Evolutionary conservation across 2,329 filamentous ascomycete species (phyloP).

Genomic region (Claviceps sp.): DNA sequence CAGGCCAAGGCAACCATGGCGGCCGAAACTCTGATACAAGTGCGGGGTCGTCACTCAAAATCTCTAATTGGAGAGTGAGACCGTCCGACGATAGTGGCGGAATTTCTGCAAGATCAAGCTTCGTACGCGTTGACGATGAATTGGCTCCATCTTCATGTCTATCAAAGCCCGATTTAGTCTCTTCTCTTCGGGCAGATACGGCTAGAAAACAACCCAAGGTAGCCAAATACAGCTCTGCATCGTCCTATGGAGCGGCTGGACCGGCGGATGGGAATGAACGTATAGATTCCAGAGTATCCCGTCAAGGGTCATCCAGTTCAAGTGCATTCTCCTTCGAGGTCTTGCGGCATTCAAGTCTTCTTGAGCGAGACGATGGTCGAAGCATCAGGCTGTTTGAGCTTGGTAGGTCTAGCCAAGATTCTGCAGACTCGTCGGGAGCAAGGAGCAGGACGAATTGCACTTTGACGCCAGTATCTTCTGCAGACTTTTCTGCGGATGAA

Average conservation of each 20-base stretch:
- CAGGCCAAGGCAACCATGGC: not conserved
- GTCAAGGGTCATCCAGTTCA: not conserved
- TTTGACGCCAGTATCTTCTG: constrained; percentile 1
- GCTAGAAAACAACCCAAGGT: not conserved
- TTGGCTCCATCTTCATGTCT: not conserved
- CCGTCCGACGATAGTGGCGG: not conserved
- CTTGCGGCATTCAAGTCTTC: not conserved
- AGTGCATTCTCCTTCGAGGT: not conserved
- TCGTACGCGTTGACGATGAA: not conserved
- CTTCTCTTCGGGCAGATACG: not conserved
- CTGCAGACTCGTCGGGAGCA: not conserved
- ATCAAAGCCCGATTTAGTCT: not conserved
- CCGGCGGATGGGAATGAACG: not conserved
- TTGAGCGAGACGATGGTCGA: not conserved
- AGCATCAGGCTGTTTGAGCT: constrained; percentile 1
- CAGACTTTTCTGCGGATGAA: not conserved
- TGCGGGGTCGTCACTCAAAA: constrained; percentile 1
- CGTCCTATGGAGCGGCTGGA: not conserved
- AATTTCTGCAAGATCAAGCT: not conserved
- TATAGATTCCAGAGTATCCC: not conserved
- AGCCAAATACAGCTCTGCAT: not conserved
- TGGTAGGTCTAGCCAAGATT: not conserved
- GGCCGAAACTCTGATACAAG: not conserved
- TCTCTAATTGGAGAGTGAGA: constrained; percentile 5
- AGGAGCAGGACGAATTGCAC: not conserved